A percentile compares a stretch with the other conserved stretches of the same genome.
These are phyloP conservation scores for Mycena latifolia DNA, from an alignment of 768 basidiomycete species.

Conservation along the genomic window DNA sequence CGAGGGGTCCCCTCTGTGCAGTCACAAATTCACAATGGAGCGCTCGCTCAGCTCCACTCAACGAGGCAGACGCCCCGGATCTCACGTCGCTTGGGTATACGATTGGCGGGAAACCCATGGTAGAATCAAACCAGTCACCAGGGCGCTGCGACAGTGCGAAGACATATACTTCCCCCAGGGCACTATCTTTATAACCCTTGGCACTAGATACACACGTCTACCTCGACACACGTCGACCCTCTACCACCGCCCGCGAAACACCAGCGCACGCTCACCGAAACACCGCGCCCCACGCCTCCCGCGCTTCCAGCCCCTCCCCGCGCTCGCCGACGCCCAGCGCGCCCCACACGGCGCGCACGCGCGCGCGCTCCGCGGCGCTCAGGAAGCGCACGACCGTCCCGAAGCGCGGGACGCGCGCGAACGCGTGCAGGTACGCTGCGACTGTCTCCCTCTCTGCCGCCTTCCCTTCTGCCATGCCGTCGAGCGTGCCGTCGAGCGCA, in stretches of 20 bases:
- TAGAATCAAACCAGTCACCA: too few relatives aligned
- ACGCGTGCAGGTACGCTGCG: constrained; percentile 62
- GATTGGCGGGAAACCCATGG: too few relatives aligned
- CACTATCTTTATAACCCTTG: too few relatives aligned
- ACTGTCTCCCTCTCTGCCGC: constrained; percentile 40
- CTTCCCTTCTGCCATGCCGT: constrained; percentile 35
- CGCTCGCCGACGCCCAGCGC: constrained; percentile 46
- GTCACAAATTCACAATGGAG: too few relatives aligned
- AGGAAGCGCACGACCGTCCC: constrained; percentile 74
- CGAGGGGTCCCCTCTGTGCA: too few relatives aligned
- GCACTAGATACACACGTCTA: neutral
- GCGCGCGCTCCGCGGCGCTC: constrained; percentile 63
- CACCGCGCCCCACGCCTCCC: constrained; percentile 29
- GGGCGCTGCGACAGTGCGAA: too few relatives aligned
- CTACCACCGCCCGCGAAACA: too few relatives aligned
- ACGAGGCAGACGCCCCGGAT: too few relatives aligned
- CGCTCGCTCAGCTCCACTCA: too few relatives aligned
- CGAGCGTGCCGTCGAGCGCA: neutral
- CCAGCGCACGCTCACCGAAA: constrained; percentile 12
- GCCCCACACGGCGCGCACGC: constrained; percentile 62
- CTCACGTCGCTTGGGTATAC: too few relatives aligned
- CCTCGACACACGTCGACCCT: too few relatives aligned
- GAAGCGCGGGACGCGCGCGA: constrained; percentile 72
- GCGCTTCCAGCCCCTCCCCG: constrained; percentile 26
- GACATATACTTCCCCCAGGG: too few relatives aligned